Conservation (phyloP, 768 basidiomycete species). For the Lactarius trivialis region DNA sequence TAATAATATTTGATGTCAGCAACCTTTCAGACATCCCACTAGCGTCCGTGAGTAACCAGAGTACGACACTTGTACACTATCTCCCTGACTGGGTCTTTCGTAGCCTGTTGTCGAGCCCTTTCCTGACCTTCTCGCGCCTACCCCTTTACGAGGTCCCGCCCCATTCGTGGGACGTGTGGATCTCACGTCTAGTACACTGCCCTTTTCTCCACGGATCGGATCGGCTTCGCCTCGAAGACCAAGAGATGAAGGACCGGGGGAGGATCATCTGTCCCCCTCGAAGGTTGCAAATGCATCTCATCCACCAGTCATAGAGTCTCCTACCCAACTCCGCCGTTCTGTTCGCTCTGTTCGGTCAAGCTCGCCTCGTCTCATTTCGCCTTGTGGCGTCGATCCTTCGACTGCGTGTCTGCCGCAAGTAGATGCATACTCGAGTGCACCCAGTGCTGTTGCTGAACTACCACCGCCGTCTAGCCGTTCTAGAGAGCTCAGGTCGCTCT, state of each 20-base stretch:
- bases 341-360: neutral
- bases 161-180: constrained; percentile 1
- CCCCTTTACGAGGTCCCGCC: neutral
- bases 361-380: neutral
- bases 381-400: neutral
- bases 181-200: neutral
- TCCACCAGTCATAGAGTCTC: neutral
- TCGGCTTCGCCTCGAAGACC: neutral
- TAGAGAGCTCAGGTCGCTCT: constrained; percentile 49
- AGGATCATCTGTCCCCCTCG: neutral
- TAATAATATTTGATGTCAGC: constrained; percentile 11
- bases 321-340: neutral
- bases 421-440: neutral
- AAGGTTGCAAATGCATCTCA: neutral
- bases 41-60: constrained; percentile 1
- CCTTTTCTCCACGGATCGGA: neutral
- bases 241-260: neutral
- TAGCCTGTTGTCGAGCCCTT: constrained; percentile 5
- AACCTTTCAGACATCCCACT: neutral
- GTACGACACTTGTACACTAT: neutral
- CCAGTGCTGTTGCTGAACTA: neutral
- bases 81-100: neutral
- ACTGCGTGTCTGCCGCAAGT: neutral
- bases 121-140: constrained; percentile 15
- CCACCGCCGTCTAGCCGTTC: neutral